phyloP scores from a whole-genome alignment of 305 asterid species.

The Solanum aculeatissimum region DNA sequence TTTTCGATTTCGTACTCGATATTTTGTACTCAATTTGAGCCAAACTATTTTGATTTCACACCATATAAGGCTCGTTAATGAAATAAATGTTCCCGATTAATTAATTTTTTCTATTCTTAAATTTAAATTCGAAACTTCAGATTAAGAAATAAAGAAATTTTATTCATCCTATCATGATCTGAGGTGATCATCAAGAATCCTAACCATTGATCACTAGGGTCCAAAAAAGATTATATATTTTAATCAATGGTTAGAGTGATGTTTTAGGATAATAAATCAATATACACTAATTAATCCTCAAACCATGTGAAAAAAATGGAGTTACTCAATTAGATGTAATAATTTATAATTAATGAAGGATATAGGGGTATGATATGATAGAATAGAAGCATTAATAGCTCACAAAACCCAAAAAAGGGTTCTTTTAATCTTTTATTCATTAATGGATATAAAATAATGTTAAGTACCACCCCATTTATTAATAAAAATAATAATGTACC shows the following conservation, averaged over 20 bases:
- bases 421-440: background rate
- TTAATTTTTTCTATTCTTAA: background rate
- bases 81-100: background rate
- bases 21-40: too few species aligned
- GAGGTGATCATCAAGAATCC: background rate
- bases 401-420: background rate
- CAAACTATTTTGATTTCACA: background rate
- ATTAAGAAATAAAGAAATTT: background rate
- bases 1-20: too few species aligned
- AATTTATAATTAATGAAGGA: background rate
- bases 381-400: slow-evolving; percentile 15
- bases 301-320: slow-evolving; percentile 7
- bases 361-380: background rate
- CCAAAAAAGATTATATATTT: background rate
- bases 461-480: background rate
- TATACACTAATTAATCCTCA: background rate
- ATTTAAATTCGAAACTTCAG: accelerated
- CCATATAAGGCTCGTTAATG: too few species aligned
- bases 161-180: background rate
- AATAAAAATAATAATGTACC: background rate
- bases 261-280: background rate
- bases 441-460: background rate
- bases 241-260: background rate
- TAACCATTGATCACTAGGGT: background rate
- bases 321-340: background rate